Evolutionary conservation across 805 yeast genomes (phyloP), one percentile per base, ranked within the genome.

Genomic region (Candida silvicultrix): DNA sequence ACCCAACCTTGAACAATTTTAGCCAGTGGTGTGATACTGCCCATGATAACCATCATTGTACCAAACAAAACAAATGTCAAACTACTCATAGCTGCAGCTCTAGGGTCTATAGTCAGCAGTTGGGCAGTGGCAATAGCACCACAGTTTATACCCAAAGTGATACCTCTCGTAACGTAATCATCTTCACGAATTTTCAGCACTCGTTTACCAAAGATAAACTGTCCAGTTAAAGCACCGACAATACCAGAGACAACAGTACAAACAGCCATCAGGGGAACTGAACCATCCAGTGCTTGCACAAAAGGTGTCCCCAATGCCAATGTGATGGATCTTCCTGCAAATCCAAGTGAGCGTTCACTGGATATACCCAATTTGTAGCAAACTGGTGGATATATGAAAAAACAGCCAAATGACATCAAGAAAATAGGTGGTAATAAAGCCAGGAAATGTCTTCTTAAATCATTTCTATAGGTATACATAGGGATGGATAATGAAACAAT

Each of bases 61-160:
- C 95, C 95, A 59, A 78, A 86, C 19, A 84, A 59, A 19, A 83
- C 80, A 63, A 86, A 86, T 50, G 85, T 74, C 55, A 86, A 69
- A 6, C 84, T 75, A 49, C 88, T 79, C 73, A 86, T 78, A 3
- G 89, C 87, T 2, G 89, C 90, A 15, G 94, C 92, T 53, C 92
- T 69, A 14, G 94, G 85, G 56, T 85, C 89, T 29, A 74, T 73
- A 23, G 77, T 76, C 32, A 86, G 63, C 41, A 86, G 65, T 61
- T 83, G 84, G 0, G 92, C 90, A 2, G 95, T 84, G 4, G 89
- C 87, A 43, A 86, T 83, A 1, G 95, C 95, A 10, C 90, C 88
- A 57, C 90, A 84, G 57, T 83, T 83, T 43, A 83, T 74, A 5
- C 95, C 95, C 42, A 85, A 64, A 0, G 89, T 80, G 18, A 85